These are phyloP conservation scores for Geranium rotundifolium DNA, from an alignment of 345 rosid genomes.

Conservation along the genomic window DNA sequence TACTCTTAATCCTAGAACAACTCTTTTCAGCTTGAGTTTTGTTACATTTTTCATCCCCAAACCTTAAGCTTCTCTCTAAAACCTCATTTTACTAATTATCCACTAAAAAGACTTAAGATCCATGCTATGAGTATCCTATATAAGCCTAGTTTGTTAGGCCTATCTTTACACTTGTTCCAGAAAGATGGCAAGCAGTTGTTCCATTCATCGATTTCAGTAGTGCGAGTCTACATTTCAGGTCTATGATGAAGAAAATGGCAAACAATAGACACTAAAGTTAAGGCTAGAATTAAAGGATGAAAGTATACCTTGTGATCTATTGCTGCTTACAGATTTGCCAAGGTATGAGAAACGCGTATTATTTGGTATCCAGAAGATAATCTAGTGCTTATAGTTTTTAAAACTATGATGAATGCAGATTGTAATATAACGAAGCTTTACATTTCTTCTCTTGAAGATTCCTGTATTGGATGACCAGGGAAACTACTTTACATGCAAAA, in stretches of 20 bases:
- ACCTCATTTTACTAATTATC: no score
- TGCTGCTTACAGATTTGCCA: not conserved
- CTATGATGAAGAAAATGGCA: not conserved
- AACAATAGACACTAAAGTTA: not conserved
- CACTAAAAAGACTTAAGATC: no score
- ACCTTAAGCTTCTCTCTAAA: no score
- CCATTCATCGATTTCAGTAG: not conserved
- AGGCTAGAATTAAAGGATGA: not conserved
- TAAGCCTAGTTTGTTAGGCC: not conserved
- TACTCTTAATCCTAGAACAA: no score
- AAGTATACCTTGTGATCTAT: not conserved
- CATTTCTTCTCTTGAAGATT: not conserved
- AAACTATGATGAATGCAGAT: not conserved
- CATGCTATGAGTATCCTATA: not conserved
- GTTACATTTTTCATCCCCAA: no score
- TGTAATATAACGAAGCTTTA: not conserved
- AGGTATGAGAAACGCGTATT: no score
- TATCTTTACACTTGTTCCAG: not conserved
- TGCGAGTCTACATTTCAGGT: not conserved
- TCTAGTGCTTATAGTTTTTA: not conserved
- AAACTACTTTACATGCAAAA: not conserved
- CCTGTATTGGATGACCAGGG: not conserved
- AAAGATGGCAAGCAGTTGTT: not conserved
- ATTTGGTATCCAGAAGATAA: not conserved
- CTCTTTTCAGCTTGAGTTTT: no score